Evolutionary conservation across 257 asterid species (phyloP).

Genomic region (Echium plantagineum): DNA sequence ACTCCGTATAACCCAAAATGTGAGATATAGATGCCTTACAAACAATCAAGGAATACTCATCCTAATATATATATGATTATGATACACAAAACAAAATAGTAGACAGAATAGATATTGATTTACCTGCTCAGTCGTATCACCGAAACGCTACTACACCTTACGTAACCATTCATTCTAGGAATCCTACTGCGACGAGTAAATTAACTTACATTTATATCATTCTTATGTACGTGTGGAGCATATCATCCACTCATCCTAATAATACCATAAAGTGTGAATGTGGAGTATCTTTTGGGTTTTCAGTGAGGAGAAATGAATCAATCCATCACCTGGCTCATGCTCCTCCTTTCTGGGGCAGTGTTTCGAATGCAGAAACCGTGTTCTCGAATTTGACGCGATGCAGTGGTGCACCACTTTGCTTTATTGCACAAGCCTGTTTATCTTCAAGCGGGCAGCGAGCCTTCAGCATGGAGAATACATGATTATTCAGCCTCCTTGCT

Average conservation of each 20-base stretch:
- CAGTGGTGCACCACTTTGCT: conserved; percentile 84
- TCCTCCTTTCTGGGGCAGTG: conserved; percentile 93
- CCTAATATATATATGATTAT: no score
- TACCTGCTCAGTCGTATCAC: neutral
- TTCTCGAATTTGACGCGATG: conserved; percentile 87
- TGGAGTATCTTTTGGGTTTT: neutral
- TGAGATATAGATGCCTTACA: no score
- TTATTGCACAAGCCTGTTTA: conserved; percentile 94
- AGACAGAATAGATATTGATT: no score
- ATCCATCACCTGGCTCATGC: conserved; percentile 22
- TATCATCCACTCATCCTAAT: neutral
- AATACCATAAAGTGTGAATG: neutral
- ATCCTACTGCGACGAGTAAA: neutral
- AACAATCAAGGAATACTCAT: no score
- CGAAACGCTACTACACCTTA: neutral
- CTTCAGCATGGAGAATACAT: conserved; percentile 84
- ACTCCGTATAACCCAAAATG: no score
- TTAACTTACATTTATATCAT: neutral
- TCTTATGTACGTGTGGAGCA: neutral
- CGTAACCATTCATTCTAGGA: neutral
- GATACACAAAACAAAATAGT: no score
- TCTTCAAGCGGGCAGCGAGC: conserved; percentile 96
- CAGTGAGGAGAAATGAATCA: neutral
- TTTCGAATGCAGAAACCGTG: conserved; percentile 89
- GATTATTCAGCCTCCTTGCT: conserved; percentile 78